Conservation (phyloP, 2,329 filamentous ascomycete genomes). For the Colletotrichum agaves region DNA sequence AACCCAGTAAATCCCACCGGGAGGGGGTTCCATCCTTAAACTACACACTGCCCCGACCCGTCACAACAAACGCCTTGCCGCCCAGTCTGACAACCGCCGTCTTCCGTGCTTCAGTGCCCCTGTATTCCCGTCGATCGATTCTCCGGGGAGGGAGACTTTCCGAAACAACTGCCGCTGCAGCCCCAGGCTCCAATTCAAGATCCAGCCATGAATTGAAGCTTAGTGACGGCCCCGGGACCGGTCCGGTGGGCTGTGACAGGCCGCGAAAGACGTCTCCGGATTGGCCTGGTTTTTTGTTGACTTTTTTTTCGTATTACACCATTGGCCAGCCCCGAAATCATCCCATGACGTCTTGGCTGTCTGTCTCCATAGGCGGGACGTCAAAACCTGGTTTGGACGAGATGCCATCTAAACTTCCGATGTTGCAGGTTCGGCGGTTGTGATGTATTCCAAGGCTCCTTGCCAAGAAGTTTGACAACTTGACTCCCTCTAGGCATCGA, state of each 20-base stretch:
- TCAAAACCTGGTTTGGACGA: background rate
- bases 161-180: conserved; percentile 27
- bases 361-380: background rate
- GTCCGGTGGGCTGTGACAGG: background rate
- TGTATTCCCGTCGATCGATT: background rate
- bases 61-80: conserved; percentile 1
- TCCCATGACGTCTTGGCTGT: background rate
- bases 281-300: background rate
- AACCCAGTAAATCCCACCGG: conserved; percentile 17
- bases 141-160: background rate
- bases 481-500: background rate
- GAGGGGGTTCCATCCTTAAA: background rate
- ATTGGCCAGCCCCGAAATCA: background rate
- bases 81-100: background rate
- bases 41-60: background rate
- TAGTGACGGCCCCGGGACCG: background rate
- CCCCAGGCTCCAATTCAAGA: background rate
- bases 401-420: conserved; percentile 24
- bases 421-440: conserved; percentile 19
- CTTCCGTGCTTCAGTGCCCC: conserved; percentile 10
- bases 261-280: background rate
- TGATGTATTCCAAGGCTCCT: conserved; percentile 8
- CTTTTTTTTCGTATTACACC: background rate
- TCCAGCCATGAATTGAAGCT: conserved; percentile 30
- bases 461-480: background rate